Evolutionary conservation across 495 filamentous ascomycete genomes (phyloP), one percentile per base, ranked within the genome.

Genomic region (Chaetomium fimeti): DNA sequence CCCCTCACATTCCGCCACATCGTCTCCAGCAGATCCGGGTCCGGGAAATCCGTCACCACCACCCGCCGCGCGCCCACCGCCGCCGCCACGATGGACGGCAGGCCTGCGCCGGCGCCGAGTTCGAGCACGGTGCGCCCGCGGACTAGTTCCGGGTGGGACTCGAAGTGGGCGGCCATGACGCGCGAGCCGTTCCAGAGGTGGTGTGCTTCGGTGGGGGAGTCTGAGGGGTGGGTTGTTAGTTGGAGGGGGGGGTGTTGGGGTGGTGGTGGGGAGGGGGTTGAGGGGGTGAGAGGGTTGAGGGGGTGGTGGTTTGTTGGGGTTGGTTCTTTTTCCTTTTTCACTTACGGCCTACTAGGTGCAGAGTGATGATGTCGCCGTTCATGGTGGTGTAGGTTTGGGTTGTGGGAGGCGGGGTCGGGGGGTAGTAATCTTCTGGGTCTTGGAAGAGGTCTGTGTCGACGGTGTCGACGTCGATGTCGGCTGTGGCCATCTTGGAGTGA

Each of bases 171-270:
- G 13, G 92, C 84, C 59, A 92, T 83, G 13, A 88, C 83, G 24
- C 87, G 87, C 58, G 87, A 85, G 59, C 90, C 93, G 75, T 97
- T 91, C 93, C 93, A 98, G 12, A 98, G 86, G 55, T 90, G 84
- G 75, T 98, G 90, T 5, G 91, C 93, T 84, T 95, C 96, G 25
- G 96, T 82, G 12, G 93, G 91, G 81, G 89, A 93, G 76, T 91
- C 45, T 49, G n/a, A 8, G 45, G 2, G 45, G 20, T 22, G 20
- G 16, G n/a, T n/a, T 43, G 16, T 2, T 43, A 11, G 32, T 36
- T 32, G 29, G 29, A 32, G 29, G 7, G 29, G 29, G 29, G 7
- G 29, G 29, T 32, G 29, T 32, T 32, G 29, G 32, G 32, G 5
- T 36, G 32, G 3, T 36, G 32, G 32, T 36, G 8, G 32, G 32